These are phyloP conservation scores for Huntiella decipiens DNA, from an alignment of 2,329 filamentous ascomycete species.

Conservation along the genomic window DNA sequence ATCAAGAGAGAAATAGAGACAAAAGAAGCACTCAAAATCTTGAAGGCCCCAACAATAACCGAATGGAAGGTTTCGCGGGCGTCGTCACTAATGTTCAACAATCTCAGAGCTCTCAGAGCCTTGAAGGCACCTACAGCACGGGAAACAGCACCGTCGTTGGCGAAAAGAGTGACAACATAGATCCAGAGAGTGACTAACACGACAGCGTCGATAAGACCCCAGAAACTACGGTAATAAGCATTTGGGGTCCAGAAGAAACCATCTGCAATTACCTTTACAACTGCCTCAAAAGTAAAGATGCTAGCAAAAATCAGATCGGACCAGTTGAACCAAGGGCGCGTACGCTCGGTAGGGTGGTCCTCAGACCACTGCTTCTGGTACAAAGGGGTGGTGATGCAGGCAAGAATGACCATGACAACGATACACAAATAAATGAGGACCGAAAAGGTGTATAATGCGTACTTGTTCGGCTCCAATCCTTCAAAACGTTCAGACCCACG, in stretches of 20 bases:
- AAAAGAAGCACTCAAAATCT: slow-evolving; percentile 79
- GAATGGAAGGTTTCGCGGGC: slow-evolving; percentile 93
- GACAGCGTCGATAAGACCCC: slow-evolving; percentile 87
- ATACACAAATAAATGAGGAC: slow-evolving; percentile 87
- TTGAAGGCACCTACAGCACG: slow-evolving; percentile 93
- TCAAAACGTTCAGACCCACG: slow-evolving; percentile 74
- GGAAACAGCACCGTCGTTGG: slow-evolving; percentile 67
- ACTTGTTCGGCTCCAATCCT: slow-evolving; percentile 72
- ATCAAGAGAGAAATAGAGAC: slow-evolving; percentile 89
- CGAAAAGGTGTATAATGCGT: slow-evolving; percentile 83
- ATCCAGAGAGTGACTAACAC: slow-evolving; percentile 91
- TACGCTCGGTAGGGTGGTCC: slow-evolving; percentile 22
- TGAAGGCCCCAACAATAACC: slow-evolving; percentile 85
- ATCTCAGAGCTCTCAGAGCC: slow-evolving; percentile 70
- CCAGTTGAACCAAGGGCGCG: slow-evolving; percentile 66
- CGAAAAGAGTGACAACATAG: slow-evolving; percentile 69
- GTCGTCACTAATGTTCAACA: slow-evolving; percentile 92
- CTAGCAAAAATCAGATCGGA: slow-evolving; percentile 77
- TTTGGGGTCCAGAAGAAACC: slow-evolving; percentile 94
- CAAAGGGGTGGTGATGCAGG: slow-evolving; percentile 82
- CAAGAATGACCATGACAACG: slow-evolving; percentile 91
- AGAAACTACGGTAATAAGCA: slow-evolving; percentile 87
- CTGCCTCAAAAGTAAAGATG: slow-evolving; percentile 68
- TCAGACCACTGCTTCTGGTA: slow-evolving; percentile 80
- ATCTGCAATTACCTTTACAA: slow-evolving; percentile 87